Conservation (phyloP, 768 basidiomycete genomes). For the Rickenella mellea region DNA sequence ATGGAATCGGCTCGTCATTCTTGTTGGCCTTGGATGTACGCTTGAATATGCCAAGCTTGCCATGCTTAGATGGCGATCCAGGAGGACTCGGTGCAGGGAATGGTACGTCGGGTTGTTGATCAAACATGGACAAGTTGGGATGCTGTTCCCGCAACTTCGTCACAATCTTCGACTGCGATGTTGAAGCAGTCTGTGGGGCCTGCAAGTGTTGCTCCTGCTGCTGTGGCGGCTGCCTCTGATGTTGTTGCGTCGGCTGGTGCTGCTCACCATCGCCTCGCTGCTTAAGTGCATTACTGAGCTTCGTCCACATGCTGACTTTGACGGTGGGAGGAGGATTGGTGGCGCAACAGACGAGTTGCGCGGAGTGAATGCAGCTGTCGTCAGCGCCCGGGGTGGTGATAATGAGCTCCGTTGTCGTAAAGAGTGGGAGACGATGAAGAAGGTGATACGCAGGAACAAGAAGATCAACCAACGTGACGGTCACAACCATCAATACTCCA, state of each 20-base stretch:
- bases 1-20: constrained; percentile 31
- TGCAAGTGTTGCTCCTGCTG: constrained; percentile 13
- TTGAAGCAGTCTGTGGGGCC: constrained; percentile 10
- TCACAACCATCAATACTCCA: no score
- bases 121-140: constrained; percentile 52
- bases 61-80: constrained; percentile 39
- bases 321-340: background rate
- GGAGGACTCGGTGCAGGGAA: constrained; percentile 30
- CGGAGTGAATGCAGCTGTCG: background rate
- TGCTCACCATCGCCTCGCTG: constrained; percentile 14
- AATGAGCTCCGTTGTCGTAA: no score
- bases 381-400: background rate
- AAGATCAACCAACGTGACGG: no score
- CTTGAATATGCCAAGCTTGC: constrained; percentile 43
- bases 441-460: no score
- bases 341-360: background rate
- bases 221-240: background rate
- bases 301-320: constrained; percentile 45
- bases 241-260: background rate
- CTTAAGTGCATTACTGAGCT: constrained; percentile 48
- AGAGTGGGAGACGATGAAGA: no score
- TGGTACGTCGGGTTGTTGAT: constrained; percentile 22
- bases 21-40: constrained; percentile 33
- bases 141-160: constrained; percentile 49
- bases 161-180: constrained; percentile 27